Evolutionary conservation across 2,329 filamentous ascomycete species (phyloP).

Genomic region (Exutisphaerella laricina): DNA sequence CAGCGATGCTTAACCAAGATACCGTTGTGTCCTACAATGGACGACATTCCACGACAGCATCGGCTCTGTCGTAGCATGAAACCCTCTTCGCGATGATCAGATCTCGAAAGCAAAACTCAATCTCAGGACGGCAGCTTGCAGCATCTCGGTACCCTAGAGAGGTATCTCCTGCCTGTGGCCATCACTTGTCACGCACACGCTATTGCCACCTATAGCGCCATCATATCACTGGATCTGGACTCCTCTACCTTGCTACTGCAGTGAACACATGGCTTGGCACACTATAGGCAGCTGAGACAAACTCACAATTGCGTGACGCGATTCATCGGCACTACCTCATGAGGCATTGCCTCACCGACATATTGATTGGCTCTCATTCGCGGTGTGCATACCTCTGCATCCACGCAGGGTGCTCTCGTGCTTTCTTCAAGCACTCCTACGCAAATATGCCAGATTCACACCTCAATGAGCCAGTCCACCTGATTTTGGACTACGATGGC

Average conservation of each 20-base stretch:
- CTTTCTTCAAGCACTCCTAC: too few relatives aligned
- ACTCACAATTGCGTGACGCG: too few relatives aligned
- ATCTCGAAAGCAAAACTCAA: conserved; percentile 2
- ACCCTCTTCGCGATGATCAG: conserved; percentile 4
- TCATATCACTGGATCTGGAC: neutral
- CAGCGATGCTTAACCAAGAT: too few relatives aligned
- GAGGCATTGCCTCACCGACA: too few relatives aligned
- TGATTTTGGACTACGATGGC: conserved; percentile 45
- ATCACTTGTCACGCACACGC: neutral
- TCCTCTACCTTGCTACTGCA: neutral
- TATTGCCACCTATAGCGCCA: neutral
- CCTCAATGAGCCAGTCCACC: conserved; percentile 15
- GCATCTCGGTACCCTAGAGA: neutral
- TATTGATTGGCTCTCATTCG: too few relatives aligned
- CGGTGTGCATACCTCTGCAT: too few relatives aligned
- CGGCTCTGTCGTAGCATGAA: too few relatives aligned
- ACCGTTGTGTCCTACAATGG: too few relatives aligned
- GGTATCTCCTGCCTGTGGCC: neutral
- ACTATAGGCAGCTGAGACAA: too few relatives aligned
- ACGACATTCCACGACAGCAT: too few relatives aligned
- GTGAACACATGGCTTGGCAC: neutral
- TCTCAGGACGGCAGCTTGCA: conserved; percentile 1
- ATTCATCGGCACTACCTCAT: neutral
- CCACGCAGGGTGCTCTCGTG: too few relatives aligned
- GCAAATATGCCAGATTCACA: conserved; percentile 9